phyloP scores from a whole-genome alignment of 257 asterid species.

The Penstemon newberryi region DNA sequence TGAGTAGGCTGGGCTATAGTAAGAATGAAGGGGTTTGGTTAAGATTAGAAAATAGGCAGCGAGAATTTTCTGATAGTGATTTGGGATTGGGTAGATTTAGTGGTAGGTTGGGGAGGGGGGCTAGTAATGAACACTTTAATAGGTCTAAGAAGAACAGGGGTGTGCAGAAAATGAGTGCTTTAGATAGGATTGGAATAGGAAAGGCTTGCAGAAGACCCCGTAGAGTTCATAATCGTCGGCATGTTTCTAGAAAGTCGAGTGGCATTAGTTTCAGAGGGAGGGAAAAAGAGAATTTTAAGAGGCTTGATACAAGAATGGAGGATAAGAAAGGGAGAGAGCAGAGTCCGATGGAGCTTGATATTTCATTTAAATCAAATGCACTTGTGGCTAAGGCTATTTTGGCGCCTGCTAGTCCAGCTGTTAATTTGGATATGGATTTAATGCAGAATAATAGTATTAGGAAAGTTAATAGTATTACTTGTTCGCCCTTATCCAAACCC shows the following conservation, averaged over 20 bases:
- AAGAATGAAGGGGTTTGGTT: constrained; percentile 32
- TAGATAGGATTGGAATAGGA: constrained; percentile 52
- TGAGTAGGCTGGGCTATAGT: constrained; percentile 11
- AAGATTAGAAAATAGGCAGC: constrained; percentile 27
- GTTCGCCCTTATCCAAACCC: constrained; percentile 32
- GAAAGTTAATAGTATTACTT: constrained; percentile 31
- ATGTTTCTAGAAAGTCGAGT: constrained; percentile 27
- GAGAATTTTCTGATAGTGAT: constrained; percentile 27
- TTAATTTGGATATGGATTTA: constrained; percentile 29
- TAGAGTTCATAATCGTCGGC: constrained; percentile 37
- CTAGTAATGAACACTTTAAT: constrained; percentile 31
- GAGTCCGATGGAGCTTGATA: constrained; percentile 71
- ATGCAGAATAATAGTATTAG: constrained; percentile 32
- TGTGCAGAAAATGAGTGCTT: constrained; percentile 48
- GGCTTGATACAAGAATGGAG: constrained; percentile 33
- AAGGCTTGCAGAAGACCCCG: constrained; percentile 40
- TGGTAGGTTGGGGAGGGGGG: constrained; percentile 48
- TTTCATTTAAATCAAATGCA: constrained; percentile 75
- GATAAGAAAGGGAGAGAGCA: constrained; percentile 47
- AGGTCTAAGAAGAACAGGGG: constrained; percentile 49
- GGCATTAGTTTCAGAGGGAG: constrained; percentile 40
- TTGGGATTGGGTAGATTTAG: constrained; percentile 44
- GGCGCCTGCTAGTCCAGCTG: constrained; percentile 46
- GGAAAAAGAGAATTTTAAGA: constrained; percentile 34
- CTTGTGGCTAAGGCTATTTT: constrained; percentile 73